These are phyloP conservation scores for Graphilbum sp. DNA, from an alignment of 2,329 filamentous ascomycete genomes.

Conservation along the genomic window DNA sequence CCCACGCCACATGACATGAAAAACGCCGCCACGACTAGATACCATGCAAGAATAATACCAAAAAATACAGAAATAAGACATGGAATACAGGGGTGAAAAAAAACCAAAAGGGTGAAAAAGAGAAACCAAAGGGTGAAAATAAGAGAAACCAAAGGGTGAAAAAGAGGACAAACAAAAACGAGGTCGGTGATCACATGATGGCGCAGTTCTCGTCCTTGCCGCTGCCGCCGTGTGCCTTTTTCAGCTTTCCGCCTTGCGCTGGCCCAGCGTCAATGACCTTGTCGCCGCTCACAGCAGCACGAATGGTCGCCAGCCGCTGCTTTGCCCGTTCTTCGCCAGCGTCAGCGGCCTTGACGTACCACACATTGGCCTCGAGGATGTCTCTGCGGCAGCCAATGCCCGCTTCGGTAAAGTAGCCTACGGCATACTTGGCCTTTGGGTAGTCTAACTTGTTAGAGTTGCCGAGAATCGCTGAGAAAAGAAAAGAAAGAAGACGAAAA, in stretches of 20 bases:
- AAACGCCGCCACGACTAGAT: neutral
- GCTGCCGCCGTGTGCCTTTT: slow-evolving; percentile 26
- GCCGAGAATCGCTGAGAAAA: too few relatives aligned
- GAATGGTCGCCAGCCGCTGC: slow-evolving; percentile 72
- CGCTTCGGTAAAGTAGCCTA: slow-evolving; percentile 97
- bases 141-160: neutral
- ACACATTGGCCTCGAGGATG: slow-evolving; percentile 91
- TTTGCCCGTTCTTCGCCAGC: slow-evolving; percentile 81
- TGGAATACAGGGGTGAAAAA: neutral
- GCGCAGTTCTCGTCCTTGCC: slow-evolving; percentile 36
- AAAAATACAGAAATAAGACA: neutral
- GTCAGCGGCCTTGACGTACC: slow-evolving; percentile 93
- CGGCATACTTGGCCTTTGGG: slow-evolving; percentile 73
- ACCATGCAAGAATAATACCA: neutral
- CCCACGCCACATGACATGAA: too few relatives aligned
- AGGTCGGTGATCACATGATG: slow-evolving; percentile 30
- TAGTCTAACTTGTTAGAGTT: slow-evolving; percentile 29
- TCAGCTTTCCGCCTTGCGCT: slow-evolving; percentile 34
- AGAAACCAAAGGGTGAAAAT: neutral
- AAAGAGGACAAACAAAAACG: neutral
- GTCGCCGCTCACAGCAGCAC: slow-evolving; percentile 55
- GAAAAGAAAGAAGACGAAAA: too few relatives aligned
- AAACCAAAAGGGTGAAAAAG: neutral
- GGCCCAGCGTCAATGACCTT: slow-evolving; percentile 39
- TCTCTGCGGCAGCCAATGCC: slow-evolving; percentile 91